phyloP scores from a whole-genome alignment of 176 grass and related monocot species.

The Juncus inflexus region DNA sequence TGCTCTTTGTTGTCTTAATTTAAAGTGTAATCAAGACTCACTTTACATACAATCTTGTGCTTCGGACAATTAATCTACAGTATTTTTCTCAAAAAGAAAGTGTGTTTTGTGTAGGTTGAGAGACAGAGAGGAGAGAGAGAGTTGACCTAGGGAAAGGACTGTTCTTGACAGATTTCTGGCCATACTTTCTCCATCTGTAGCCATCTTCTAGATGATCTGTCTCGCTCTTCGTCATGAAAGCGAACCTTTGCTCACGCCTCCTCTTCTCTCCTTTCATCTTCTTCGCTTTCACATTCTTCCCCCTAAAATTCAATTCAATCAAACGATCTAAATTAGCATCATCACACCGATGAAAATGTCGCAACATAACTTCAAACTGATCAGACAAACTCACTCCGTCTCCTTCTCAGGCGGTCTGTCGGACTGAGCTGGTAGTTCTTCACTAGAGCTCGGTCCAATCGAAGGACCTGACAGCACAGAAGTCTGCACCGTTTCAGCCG shows the following conservation, averaged over 20 bases:
- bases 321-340: background rate
- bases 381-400: conserved; percentile 14
- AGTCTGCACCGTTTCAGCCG: background rate
- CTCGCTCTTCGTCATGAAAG: conserved; percentile 88
- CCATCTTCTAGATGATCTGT: conserved; percentile 66
- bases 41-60: too few species aligned
- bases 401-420: background rate
- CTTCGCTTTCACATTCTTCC: background rate
- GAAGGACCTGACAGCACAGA: background rate
- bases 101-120: background rate
- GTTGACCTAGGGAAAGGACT: conserved; percentile 62
- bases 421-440: conserved; percentile 3
- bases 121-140: conserved; percentile 4
- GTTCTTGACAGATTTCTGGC: conserved; percentile 85
- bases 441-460: conserved; percentile 4
- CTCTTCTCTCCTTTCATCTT: conserved; percentile 61
- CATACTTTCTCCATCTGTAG: conserved; percentile 82
- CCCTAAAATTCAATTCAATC: background rate
- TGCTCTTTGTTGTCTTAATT: too few species aligned
- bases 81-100: too few species aligned
- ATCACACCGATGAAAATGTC: background rate
- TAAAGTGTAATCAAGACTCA: too few species aligned
- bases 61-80: too few species aligned
- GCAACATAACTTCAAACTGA: background rate
- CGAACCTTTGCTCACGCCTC: conserved; percentile 53